A percentile compares a stretch with the other conserved stretches of the same genome.
These are phyloP conservation scores for Mitragyna speciosa DNA, from an alignment of 257 asterid genomes.

Conservation along the genomic window DNA sequence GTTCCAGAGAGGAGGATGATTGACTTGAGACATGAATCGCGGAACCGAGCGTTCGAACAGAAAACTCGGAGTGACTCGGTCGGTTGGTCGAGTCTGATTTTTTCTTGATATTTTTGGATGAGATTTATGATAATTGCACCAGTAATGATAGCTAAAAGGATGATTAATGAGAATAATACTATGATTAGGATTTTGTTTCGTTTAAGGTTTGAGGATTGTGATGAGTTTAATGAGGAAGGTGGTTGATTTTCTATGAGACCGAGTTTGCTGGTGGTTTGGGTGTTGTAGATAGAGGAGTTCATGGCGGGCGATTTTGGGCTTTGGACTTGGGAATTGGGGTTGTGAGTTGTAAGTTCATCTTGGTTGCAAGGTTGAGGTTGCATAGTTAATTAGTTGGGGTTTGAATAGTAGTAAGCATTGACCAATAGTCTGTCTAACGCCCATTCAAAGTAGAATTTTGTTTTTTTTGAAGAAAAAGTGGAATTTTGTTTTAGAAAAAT, in stretches of 20 bases:
- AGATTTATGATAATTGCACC: slow-evolving; percentile 6
- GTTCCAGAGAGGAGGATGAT: slow-evolving; percentile 37
- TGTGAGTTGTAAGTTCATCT: not conserved
- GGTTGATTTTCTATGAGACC: slow-evolving; percentile 4
- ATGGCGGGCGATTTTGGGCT: not conserved
- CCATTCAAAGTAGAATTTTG: not conserved
- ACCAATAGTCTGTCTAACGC: not conserved
- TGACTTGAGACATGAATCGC: slow-evolving; percentile 59
- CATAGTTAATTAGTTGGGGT: not conserved
- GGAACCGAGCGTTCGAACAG: slow-evolving; percentile 71
- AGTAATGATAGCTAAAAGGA: slow-evolving; percentile 1
- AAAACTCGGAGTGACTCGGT: slow-evolving; percentile 47
- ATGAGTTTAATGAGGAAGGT: not conserved
- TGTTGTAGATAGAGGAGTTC: not conserved
- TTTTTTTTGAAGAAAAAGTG: too few species aligned
- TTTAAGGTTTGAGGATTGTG: not conserved
- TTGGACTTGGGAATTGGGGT: not conserved
- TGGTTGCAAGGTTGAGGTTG: too few species aligned
- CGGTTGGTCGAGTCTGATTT: not conserved
- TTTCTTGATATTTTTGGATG: slow-evolving; percentile 7
- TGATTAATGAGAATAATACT: slow-evolving; percentile 5
- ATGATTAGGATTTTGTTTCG: slow-evolving; percentile 13
- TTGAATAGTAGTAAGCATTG: not conserved
- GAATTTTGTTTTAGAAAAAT: too few species aligned
- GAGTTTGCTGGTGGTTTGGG: slow-evolving; percentile 8